These are phyloP conservation scores for Senecio squalidus DNA, from an alignment of 140 eudicot genomes.

Conservation along the genomic window DNA sequence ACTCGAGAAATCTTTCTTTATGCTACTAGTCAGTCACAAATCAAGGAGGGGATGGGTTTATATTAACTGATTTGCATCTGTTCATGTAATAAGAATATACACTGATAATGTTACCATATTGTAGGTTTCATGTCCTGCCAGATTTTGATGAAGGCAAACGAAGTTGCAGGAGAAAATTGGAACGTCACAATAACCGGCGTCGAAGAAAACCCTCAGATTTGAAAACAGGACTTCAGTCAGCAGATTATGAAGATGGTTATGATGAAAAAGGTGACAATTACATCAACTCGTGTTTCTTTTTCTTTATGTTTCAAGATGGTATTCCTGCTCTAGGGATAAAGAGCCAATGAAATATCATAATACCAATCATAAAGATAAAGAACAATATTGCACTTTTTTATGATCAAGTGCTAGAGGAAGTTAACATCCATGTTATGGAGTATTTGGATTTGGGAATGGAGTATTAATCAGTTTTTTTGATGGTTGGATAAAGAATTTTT, in stretches of 20 bases:
- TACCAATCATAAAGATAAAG: not conserved
- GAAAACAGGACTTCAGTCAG: constrained; percentile 35
- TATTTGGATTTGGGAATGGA: not conserved
- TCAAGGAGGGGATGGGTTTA: not conserved
- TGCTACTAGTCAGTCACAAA: not conserved
- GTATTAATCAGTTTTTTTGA: not conserved
- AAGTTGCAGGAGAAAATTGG: constrained; percentile 93
- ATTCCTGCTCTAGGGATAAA: not conserved
- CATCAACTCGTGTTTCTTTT: not conserved
- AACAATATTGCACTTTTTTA: not conserved
- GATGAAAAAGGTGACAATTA: constrained; percentile 59
- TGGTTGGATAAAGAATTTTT: not conserved
- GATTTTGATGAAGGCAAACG: constrained; percentile 98
- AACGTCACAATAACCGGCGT: constrained; percentile 82
- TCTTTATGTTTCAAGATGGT: not conserved
- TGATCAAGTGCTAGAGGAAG: constrained; percentile 3
- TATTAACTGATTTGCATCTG: not conserved
- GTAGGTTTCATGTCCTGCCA: constrained; percentile 86
- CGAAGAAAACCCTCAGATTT: constrained; percentile 66
- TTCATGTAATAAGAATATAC: not conserved
- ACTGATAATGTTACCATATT: constrained; percentile 19
- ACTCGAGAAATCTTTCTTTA: not conserved
- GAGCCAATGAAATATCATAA: not conserved
- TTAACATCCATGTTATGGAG: not conserved
- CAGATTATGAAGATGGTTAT: constrained; percentile 48